Conservation (phyloP, 495 filamentous ascomycete species). For the Astrothelium macrocarpum region DNA sequence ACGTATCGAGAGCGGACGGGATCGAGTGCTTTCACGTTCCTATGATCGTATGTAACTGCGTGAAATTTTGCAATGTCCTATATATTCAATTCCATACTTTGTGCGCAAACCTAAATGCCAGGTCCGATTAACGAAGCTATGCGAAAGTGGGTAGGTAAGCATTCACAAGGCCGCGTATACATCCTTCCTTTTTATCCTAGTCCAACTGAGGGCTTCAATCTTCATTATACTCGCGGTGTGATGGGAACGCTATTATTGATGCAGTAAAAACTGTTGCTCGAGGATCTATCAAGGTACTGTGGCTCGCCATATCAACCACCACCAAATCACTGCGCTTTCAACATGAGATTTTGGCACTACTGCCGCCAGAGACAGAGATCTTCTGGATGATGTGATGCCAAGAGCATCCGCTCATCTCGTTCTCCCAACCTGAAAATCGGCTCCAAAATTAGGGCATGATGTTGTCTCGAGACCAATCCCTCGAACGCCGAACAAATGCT, state of each 20-base stretch:
- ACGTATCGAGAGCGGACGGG: slow-evolving; percentile 7
- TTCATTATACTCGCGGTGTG: neutral
- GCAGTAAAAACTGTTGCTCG: neutral
- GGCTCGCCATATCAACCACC: neutral
- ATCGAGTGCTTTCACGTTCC: slow-evolving; percentile 8
- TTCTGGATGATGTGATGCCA: no score
- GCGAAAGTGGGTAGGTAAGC: no score
- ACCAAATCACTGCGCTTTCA: neutral
- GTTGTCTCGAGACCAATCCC: neutral
- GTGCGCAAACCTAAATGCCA: no score
- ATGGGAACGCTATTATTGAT: neutral
- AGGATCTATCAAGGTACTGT: neutral
- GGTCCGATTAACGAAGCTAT: no score
- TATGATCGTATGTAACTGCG: neutral
- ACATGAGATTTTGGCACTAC: no score
- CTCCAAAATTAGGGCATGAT: neutral
- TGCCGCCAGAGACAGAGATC: no score
- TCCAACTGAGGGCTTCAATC: no score
- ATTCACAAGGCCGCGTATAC: no score
- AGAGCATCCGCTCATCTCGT: no score
- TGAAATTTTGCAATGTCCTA: neutral
- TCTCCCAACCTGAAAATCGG: no score
- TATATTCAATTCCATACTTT: no score
- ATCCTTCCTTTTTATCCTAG: no score
- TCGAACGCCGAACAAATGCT: neutral